Evolutionary conservation across 495 filamentous ascomycete genomes (phyloP).

Genomic region (Penicillium steckii): DNA sequence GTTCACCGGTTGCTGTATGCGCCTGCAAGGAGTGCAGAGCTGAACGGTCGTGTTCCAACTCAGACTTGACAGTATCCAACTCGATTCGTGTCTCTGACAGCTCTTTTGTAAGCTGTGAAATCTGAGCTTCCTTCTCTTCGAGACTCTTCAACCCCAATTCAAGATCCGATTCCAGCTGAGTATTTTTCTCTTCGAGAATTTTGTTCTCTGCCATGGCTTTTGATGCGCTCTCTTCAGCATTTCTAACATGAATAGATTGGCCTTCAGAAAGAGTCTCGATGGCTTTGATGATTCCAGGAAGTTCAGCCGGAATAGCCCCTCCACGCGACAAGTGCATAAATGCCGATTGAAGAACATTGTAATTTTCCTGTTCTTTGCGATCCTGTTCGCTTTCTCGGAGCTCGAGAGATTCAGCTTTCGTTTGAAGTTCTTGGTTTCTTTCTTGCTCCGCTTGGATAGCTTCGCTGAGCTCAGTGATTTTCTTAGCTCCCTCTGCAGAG

Average conservation of each 20-base stretch:
- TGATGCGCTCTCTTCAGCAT: slow-evolving; percentile 37
- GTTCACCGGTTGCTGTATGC: slow-evolving; percentile 75
- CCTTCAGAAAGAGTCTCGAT: slow-evolving; percentile 63
- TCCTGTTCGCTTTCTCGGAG: slow-evolving; percentile 40
- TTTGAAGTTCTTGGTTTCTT: slow-evolving; percentile 18
- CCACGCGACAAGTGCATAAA: slow-evolving; percentile 61
- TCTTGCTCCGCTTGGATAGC: slow-evolving; percentile 3
- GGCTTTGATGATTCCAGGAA: slow-evolving; percentile 57
- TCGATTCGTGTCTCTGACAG: slow-evolving; percentile 58
- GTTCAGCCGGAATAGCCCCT: slow-evolving; percentile 54
- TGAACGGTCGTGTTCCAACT: slow-evolving; percentile 64
- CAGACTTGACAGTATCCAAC: slow-evolving; percentile 53
- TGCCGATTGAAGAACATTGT: slow-evolving; percentile 57
- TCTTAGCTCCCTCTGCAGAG: slow-evolving; percentile 55
- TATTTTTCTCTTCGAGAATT: slow-evolving; percentile 49
- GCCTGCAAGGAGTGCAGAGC: slow-evolving; percentile 63
- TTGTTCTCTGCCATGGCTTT: slow-evolving; percentile 42
- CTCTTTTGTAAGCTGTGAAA: slow-evolving; percentile 37
- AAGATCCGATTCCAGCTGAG: slow-evolving; percentile 38
- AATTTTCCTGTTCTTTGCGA: slow-evolving; percentile 51
- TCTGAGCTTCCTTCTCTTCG: slow-evolving; percentile 37
- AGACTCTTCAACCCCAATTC: slow-evolving; percentile 46
- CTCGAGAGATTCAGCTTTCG: slow-evolving; percentile 51
- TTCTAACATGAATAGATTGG: slow-evolving; percentile 45
- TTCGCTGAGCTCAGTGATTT: slow-evolving; percentile 47